Conservation (phyloP, 2,329 filamentous ascomycete genomes). For the Penicillium sp. region DNA sequence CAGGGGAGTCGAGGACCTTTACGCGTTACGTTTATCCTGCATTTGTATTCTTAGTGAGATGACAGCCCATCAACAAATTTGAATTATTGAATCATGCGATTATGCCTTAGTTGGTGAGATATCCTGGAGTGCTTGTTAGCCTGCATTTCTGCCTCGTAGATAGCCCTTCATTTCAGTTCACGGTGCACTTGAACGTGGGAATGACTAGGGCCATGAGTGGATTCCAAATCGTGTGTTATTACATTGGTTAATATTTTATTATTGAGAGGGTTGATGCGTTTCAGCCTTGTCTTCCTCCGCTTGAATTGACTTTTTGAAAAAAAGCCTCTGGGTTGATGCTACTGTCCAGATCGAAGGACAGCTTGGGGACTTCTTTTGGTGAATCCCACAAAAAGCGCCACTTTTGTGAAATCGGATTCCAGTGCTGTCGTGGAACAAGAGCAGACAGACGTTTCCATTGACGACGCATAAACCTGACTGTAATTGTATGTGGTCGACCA, state of each 20-base stretch:
- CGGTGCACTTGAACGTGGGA: background rate
- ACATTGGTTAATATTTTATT: background rate
- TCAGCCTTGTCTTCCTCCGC: background rate
- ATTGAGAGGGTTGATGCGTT: background rate
- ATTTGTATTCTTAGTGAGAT: slow-evolving; percentile 6
- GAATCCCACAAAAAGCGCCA: slow-evolving; percentile 34
- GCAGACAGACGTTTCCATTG: slow-evolving; percentile 40
- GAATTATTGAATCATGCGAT: background rate
- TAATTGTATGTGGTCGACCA: slow-evolving; percentile 44
- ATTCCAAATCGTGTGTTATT: background rate
- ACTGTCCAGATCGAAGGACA: slow-evolving; percentile 13
- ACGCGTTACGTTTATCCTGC: background rate
- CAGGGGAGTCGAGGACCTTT: background rate
- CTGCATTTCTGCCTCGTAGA: background rate
- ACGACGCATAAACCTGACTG: slow-evolving; percentile 40
- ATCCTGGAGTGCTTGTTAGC: background rate
- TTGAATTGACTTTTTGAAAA: slow-evolving; percentile 6
- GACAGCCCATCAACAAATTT: background rate
- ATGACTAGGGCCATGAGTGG: background rate
- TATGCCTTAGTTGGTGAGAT: background rate
- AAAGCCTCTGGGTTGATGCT: slow-evolving; percentile 11
- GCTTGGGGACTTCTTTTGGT: slow-evolving; percentile 15
- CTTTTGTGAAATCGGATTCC: slow-evolving; percentile 23
- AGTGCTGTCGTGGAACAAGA: slow-evolving; percentile 33
- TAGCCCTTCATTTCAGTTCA: background rate